Evolutionary conservation across 257 asterid genomes (phyloP).

Genomic region (Lavandula angustifolia): DNA sequence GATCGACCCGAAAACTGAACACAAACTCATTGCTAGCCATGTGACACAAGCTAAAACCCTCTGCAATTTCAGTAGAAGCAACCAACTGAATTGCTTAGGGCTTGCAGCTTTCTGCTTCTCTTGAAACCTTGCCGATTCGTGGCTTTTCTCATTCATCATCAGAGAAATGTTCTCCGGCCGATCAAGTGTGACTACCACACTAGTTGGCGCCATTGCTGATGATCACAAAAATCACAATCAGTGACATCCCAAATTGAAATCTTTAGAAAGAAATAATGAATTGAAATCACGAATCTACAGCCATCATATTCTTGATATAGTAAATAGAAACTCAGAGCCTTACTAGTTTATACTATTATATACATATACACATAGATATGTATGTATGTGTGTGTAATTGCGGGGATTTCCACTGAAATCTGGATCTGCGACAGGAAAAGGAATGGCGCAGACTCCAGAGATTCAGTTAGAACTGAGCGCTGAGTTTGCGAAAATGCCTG

Average conservation of each 20-base stretch:
- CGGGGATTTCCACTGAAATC: constrained; percentile 13
- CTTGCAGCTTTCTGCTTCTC: constrained; percentile 66
- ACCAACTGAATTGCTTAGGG: constrained; percentile 69
- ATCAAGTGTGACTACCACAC: constrained; percentile 75
- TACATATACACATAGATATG: background rate
- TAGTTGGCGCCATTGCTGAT: constrained; percentile 66
- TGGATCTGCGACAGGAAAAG: constrained; percentile 35
- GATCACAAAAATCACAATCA: background rate
- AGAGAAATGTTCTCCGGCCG: constrained; percentile 54
- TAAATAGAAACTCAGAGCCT: background rate
- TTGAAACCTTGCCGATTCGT: constrained; percentile 34
- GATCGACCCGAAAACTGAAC: constrained; percentile 47
- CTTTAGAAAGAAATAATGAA: constrained; percentile 29
- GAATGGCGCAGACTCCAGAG: constrained; percentile 34
- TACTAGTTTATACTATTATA: too few species aligned
- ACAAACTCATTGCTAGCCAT: constrained; percentile 47
- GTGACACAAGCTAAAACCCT: constrained; percentile 61
- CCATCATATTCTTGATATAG: constrained; percentile 11
- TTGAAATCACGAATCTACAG: constrained; percentile 26
- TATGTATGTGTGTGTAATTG: background rate
- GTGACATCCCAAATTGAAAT: constrained; percentile 21
- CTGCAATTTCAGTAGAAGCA: constrained; percentile 62
- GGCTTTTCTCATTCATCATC: constrained; percentile 40
- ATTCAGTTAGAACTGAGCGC: constrained; percentile 25
- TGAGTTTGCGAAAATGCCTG: constrained; percentile 27